Evolutionary conservation across 2,329 filamentous ascomycete species (phyloP).

Genomic region (Verticillium albo-atrum): DNA sequence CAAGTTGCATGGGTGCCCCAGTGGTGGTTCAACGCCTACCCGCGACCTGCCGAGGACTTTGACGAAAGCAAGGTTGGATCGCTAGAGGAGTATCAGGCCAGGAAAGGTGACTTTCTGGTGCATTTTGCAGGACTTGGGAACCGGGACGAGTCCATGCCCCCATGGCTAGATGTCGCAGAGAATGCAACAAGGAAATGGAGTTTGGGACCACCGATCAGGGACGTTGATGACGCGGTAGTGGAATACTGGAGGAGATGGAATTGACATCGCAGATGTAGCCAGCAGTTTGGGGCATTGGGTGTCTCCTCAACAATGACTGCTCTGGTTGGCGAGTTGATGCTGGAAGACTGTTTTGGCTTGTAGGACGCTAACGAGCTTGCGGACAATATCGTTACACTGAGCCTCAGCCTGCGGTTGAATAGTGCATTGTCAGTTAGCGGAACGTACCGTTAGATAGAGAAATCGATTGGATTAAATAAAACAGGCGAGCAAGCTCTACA

Average conservation of each 20-base stretch:
- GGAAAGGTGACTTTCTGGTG: slow-evolving; percentile 12
- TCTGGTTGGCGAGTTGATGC: too few species aligned
- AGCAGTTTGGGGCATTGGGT: too few species aligned
- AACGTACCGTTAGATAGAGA: too few species aligned
- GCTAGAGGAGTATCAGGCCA: neutral
- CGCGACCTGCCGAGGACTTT: neutral
- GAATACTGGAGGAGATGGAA: neutral
- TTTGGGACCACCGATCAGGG: neutral
- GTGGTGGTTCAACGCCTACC: slow-evolving; percentile 15
- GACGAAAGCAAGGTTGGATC: neutral
- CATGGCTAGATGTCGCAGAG: neutral
- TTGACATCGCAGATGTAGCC: too few species aligned
- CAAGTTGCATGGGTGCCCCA: slow-evolving; percentile 10
- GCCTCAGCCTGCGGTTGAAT: too few species aligned
- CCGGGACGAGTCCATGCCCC: neutral
- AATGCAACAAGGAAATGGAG: neutral
- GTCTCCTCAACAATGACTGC: too few species aligned
- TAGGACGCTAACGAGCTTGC: too few species aligned
- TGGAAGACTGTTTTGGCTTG: too few species aligned
- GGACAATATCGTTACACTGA: too few species aligned
- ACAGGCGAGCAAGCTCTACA: too few species aligned
- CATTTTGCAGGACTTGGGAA: slow-evolving; percentile 12
- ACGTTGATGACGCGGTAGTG: neutral
- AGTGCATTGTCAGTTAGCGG: too few species aligned
- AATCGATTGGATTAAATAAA: too few species aligned